Base-by-base conservation (phyloP, 2,329 filamentous ascomycete species). In the Leptodontidium sp. region DNA sequence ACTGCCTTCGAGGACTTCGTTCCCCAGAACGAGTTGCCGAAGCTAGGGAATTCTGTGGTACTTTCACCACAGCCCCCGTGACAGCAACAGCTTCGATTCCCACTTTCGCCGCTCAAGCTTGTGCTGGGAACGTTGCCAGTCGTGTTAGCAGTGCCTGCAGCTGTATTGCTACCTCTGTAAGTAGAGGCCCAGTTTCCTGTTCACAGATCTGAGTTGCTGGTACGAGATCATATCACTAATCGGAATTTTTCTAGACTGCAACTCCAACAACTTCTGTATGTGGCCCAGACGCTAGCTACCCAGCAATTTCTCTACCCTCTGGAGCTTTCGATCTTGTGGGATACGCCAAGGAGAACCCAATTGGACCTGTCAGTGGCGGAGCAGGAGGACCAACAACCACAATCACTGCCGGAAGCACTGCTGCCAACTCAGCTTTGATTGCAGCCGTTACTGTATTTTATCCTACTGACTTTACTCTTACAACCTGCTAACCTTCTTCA, bases 101-200 rank as follows among this genome's bases (percentile, higher is more conserved):
- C 15, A 61, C 65, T 26, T 72, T 64, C 57, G 70, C 68, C 2
- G 64, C 64, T 52, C 52, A 47, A 21, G 70, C 62, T 29, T 72
- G 70, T 47, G 62, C 66, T 6, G 68, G 68, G 15, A 26, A 70
- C 61, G 68, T 70, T 32, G 66, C 57, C 12, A 70, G 68, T 24
- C 65, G 70, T 29, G 61, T 70, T 26, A 72, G 70, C 61, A 70
- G 68, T 65, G 70, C 70, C 4, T 72, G 70, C 53, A 67, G 53
- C 40, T 72, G 70, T 24, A 70, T 72, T 64, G 58, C 68, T 26
- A 45, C 66, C 45, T 38, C 29, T 14, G 59, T 49, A 8, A 62
- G 47, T 61, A 58, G 29, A 32, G 29, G 6, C 6, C 29, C 29
- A 0, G 6, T 32, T 3, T 32, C 29, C 1, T 32, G 4, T 6